Evolutionary conservation across 2,329 filamentous ascomycete species (phyloP), one percentile per base, ranked within the genome.

Genomic region (Thelonectria olida): DNA sequence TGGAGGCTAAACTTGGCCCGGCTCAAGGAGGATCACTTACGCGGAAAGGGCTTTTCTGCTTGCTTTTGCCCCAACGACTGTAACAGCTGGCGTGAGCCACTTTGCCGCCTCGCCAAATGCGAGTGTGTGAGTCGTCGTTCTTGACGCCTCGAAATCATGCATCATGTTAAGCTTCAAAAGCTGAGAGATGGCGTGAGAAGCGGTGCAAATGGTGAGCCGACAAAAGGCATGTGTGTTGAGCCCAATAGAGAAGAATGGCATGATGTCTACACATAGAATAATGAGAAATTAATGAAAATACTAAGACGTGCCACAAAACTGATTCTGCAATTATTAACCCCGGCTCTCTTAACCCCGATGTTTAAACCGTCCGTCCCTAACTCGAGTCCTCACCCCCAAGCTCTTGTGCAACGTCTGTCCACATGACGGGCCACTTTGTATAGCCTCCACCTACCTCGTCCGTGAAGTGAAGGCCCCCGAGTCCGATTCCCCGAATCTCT

Each of bases 381-480:
- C n/a, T n/a, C n/a, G n/a, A n/a, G n/a, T n/a, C n/a, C n/a, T n/a
- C n/a, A n/a, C 23, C 49, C 23, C 39, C 41, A 31, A 58, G 41
- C 10, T 7, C 55, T n/a, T 58, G 39, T 6, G 55, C 55, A 5
- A 47, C 39, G n/a, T 19, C 28, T 31, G 55, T 31, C 55, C 55
- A 58, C 55, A 49, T 54, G 22, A 42, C 25, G 2, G 65, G 65
- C 65, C 65, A 67, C 19, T 54, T 39, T 4, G 54, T 67, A 34
- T 66, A 67, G 2, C 65, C 63, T 22, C 65, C 65, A 38, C 54
- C 54, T 1, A 47, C 12, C 15, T 67, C 57, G 13, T 67, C 63
- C 12, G 65, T 67, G 10, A 67, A 20, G 22, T 66, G 57, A n/a
- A 67, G 9, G 0, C 63, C 65, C 15, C 65, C 63, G 2, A 67